Conservation (phyloP, 2,329 filamentous ascomycete species). For the Colletotrichum theobromicola region DNA sequence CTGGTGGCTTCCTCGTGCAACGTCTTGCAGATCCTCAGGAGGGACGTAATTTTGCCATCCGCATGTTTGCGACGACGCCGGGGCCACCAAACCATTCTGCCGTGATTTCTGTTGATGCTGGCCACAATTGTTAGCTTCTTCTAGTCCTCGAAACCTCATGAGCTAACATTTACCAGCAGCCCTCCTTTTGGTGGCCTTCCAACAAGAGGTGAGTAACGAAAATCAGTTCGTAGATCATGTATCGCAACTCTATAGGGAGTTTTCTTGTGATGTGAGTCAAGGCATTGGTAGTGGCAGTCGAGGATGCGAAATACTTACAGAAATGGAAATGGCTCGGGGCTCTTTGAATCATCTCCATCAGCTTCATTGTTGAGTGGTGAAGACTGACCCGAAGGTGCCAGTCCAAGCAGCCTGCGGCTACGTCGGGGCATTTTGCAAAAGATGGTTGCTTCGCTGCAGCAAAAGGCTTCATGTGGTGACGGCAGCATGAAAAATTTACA, state of each 20-base stretch:
- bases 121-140: background rate
- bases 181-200: background rate
- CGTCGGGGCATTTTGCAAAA: background rate
- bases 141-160: background rate
- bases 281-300: accelerated
- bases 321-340: background rate
- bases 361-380: background rate
- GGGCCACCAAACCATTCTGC: too few relatives aligned
- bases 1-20: background rate
- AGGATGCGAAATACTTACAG: background rate
- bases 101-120: background rate
- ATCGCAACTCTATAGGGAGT: background rate
- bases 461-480: background rate
- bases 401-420: background rate
- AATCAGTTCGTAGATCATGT: background rate
- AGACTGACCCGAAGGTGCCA: background rate
- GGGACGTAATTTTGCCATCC: background rate
- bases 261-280: background rate
- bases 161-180: background rate
- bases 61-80: too few relatives aligned
- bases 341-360: background rate
- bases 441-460: background rate
- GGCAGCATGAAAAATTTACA: too few relatives aligned
- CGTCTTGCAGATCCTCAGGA: background rate
- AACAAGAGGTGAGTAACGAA: background rate